Base-by-base conservation (phyloP, 2,329 filamentous ascomycete species). In the Cryphonectria parasitica region DNA sequence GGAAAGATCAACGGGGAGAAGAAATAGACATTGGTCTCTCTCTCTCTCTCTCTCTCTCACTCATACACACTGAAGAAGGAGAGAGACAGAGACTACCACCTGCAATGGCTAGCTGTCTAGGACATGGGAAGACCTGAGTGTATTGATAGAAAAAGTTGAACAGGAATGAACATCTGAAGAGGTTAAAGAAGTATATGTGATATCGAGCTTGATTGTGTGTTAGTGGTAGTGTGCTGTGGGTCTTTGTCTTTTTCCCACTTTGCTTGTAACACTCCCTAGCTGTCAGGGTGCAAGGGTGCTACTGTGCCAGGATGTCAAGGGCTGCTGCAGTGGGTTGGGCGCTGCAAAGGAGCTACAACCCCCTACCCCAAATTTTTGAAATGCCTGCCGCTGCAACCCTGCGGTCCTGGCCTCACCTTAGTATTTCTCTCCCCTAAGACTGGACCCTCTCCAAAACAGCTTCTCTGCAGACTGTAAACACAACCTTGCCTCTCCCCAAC, bases 1-100 rank as follows among this genome's bases (percentile, higher is more conserved):
- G 31, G 43, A 2, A 68, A 64, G 13, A 58, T 52, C 8, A 58
- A 65, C 7, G 86, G 78, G 78, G 70, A 73, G 71, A 61, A 56
- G 31, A 49, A 49, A 7, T 49, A 45, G 22, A 6, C 10, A 8
- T 7, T 7, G 1, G 8, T 10, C 22, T 36, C 36, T 36, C 36
- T 10, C 36, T 36, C 36, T 39, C 10, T 39, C 36, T 13, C 36
- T 39, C 36, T 39, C 36, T 39, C 36, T 10, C 36, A 10, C 36
- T 10, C 36, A 10, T 8, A 8, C 34, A 34, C 13, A 22, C 43
- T 45, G 17, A 49, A n/a, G 22, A n/a, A 49, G 45, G 22, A 49
- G 22, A 49, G 34, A 39, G 36, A 39, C 36, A 39, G 19, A n/a
- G 19, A n/a, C 22, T 49, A 49, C 45, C 8, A 13, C 1, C 36